Evolutionary conservation across 129 eudicot species (phyloP).

Genomic region (Smallanthus sonchifolius): DNA sequence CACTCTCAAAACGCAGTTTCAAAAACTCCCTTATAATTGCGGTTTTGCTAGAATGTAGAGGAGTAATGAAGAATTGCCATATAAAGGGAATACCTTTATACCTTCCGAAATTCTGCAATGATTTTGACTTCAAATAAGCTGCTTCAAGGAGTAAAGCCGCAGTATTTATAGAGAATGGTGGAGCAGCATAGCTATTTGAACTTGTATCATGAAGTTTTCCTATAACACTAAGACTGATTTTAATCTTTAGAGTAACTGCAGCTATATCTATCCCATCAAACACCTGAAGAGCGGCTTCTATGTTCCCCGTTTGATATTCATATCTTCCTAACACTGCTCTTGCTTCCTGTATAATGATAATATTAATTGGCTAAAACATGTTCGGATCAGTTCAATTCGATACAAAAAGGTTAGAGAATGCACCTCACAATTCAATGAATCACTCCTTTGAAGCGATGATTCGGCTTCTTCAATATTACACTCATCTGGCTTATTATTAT

Average conservation of each 20-base stretch:
- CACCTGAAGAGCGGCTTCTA: constrained; percentile 87
- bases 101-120: constrained; percentile 74
- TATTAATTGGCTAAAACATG: neutral
- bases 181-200: constrained; percentile 40
- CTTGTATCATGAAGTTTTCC: constrained; percentile 38
- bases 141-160: constrained; percentile 78
- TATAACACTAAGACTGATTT: constrained; percentile 51
- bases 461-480: constrained; percentile 88
- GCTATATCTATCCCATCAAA: constrained; percentile 81
- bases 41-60: neutral
- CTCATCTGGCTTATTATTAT: constrained; percentile 45
- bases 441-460: constrained; percentile 69
- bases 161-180: constrained; percentile 71
- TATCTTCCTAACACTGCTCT: constrained; percentile 90
- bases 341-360: constrained; percentile 54
- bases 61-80: neutral
- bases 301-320: constrained; percentile 89
- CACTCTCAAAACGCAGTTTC: neutral
- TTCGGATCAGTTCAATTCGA: neutral
- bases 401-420: neutral
- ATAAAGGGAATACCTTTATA: constrained; percentile 54
- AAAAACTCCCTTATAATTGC: too few species aligned
- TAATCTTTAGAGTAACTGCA: constrained; percentile 65
- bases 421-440: constrained; percentile 80
- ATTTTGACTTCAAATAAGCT: constrained; percentile 74